Percentiles rank a stretch among this genome's conserved stretches.
These are phyloP conservation scores for Bryum argenteum DNA, from an alignment of 225 moss, liverwort and hornwort species.

Conservation along the genomic window DNA sequence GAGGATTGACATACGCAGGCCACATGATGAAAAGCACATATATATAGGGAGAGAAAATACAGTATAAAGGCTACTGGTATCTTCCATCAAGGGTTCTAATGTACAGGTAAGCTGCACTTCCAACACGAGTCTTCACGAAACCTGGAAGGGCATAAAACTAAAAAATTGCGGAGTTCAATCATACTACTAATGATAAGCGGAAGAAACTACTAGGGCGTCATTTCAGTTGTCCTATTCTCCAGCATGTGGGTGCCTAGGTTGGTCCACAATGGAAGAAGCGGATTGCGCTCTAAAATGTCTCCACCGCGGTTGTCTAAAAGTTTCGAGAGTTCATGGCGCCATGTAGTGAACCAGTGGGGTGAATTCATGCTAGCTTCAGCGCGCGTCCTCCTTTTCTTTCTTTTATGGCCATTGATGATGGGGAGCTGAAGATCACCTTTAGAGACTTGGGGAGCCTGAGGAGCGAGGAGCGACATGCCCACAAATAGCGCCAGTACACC, in stretches of 20 bases:
- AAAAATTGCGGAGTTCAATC: slow-evolving; percentile 15
- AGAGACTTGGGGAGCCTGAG: slow-evolving; percentile 63
- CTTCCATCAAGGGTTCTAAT: slow-evolving; percentile 25
- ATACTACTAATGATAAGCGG: slow-evolving; percentile 24
- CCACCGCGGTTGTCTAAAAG: slow-evolving; percentile 40
- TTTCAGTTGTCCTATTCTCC: slow-evolving; percentile 35
- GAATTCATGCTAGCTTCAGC: slow-evolving; percentile 36
- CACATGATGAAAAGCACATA: slow-evolving; percentile 35
- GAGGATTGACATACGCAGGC: slow-evolving; percentile 23
- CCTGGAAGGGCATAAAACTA: slow-evolving; percentile 23
- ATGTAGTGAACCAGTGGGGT: slow-evolving; percentile 41
- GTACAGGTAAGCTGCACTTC: slow-evolving; percentile 22
- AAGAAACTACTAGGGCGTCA: slow-evolving; percentile 22
- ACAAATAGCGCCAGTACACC: slow-evolving; percentile 88
- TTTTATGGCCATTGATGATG: slow-evolving; percentile 47
- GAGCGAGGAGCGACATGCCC: slow-evolving; percentile 96
- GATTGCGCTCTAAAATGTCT: slow-evolving; percentile 48
- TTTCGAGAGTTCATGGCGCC: slow-evolving; percentile 43
- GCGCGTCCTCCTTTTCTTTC: slow-evolving; percentile 54
- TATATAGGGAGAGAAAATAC: slow-evolving; percentile 38
- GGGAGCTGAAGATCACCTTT: slow-evolving; percentile 72
- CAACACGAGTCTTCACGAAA: slow-evolving; percentile 17
- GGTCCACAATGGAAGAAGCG: slow-evolving; percentile 63
- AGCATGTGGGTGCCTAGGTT: slow-evolving; percentile 46
- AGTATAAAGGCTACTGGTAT: slow-evolving; percentile 26